Evolutionary conservation across 1,284 basidiomycete genomes (phyloP), one percentile per base, ranked within the genome.

Genomic region (Meripilus lineatus): DNA sequence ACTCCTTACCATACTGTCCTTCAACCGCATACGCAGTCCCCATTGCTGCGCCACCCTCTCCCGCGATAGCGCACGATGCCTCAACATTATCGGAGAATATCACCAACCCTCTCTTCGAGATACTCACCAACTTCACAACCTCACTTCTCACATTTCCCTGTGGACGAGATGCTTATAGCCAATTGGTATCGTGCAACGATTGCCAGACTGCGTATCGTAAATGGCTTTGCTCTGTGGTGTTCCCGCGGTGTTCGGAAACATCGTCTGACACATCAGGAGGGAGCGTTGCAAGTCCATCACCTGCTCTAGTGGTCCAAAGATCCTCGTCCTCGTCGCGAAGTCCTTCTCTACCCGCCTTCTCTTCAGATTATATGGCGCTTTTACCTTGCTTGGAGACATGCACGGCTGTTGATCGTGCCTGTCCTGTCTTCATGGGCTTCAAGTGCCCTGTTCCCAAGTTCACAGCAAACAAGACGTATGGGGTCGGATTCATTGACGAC

Each of bases 341-440:
- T 49, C 62, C 72, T 2, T 66, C 59, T 37, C 66, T 84, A 21
- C 74, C 77, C 5, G 48, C 65, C 11, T 65, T 72, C 48, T 56
- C 57, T 3, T 63, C 59, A 13, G 51, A 64, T 10, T 89, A 88
- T 60, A 68, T 63, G 11, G 72, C 78, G 59, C 68, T 93, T 7
- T 63, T 89, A 26, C 90, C 90, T 3, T 93, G 89, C 59, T 65
- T 93, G 11, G 82, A 88, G 60, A 78, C 74, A 23, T 93, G 90
- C 64, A 76, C 81, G 24, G 71, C 74, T 0, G 81, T 77, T 13
- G 87, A 90, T 57, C 74, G 89, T 24, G 75, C 80, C 18, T 93
- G 90, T 62, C 90, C 90, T 3, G 69, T 72, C 21, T 79, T 84
- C 50, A 56, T 93, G 17, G 73, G 75, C 2, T 88, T 91, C 63